These are phyloP conservation scores for Xylaria sp. DNA, from an alignment of 2,329 filamentous ascomycete genomes.

Conservation along the genomic window DNA sequence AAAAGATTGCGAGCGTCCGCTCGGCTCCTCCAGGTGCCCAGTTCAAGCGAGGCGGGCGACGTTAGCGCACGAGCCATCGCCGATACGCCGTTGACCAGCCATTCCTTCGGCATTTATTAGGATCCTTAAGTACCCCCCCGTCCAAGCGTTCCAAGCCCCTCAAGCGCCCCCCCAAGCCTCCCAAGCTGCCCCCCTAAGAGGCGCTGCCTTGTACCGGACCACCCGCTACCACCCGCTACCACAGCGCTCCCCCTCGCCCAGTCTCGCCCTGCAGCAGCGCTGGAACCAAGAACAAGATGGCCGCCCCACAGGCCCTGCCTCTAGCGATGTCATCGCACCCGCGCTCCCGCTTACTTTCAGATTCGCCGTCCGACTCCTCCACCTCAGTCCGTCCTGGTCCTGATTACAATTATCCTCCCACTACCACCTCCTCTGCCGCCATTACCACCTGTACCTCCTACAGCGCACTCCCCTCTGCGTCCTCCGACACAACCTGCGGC, in stretches of 20 bases:
- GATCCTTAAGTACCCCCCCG: neutral
- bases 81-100: slow-evolving; percentile 19
- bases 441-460: neutral
- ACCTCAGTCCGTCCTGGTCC: slow-evolving; percentile 10
- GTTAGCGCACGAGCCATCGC: slow-evolving; percentile 19
- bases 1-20: neutral
- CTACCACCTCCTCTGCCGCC: neutral
- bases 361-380: slow-evolving; percentile 11
- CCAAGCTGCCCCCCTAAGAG: neutral
- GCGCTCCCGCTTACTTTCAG: slow-evolving; percentile 7
- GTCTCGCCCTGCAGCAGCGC: neutral
- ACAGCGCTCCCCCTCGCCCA: no score
- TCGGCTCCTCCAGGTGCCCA: slow-evolving; percentile 3
- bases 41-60: slow-evolving; percentile 14
- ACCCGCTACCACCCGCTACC: neutral
- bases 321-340: slow-evolving; percentile 27
- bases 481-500: neutral
- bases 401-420: slow-evolving; percentile 9
- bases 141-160: neutral
- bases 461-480: neutral
- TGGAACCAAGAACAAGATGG: slow-evolving; percentile 16
- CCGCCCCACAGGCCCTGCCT: slow-evolving; percentile 23
- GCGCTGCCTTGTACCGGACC: neutral
- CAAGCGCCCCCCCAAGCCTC: neutral
- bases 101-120: neutral